Evolutionary conservation across 768 basidiomycete species (phyloP).

Genomic region (Hypholoma sublateritium): DNA sequence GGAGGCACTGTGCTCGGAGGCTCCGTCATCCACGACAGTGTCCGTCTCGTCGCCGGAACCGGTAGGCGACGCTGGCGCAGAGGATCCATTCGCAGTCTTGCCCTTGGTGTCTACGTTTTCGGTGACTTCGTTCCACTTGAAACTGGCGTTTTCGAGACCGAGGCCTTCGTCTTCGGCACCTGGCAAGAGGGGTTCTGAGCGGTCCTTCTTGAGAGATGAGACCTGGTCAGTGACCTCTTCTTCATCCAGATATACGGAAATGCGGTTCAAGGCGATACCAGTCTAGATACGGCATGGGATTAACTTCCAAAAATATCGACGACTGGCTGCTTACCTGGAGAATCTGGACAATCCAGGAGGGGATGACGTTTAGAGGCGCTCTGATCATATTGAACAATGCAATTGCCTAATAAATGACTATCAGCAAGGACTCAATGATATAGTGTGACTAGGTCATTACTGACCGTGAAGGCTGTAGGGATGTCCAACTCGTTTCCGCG

Average conservation of each 20-base stretch:
- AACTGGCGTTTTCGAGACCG: conserved; percentile 56
- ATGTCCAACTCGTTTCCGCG: conserved; percentile 71
- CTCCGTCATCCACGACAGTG: conserved; percentile 21
- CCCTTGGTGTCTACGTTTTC: conserved; percentile 23
- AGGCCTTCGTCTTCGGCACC: conserved; percentile 42
- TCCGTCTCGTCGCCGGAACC: conserved; percentile 17
- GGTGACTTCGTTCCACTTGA: conserved; percentile 61
- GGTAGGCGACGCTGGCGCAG: conserved; percentile 10
- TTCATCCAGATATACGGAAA: conserved; percentile 65
- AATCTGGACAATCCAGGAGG: conserved; percentile 76
- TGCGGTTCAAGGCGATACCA: conserved; percentile 64
- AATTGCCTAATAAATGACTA: conserved; percentile 50
- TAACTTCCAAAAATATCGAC: neutral
- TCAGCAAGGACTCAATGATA: neutral
- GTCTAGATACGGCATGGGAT: conserved; percentile 33
- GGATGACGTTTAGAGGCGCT: conserved; percentile 75
- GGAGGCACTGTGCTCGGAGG: conserved; percentile 16
- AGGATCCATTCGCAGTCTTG: conserved; percentile 17
- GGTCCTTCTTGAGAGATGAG: conserved; percentile 55
- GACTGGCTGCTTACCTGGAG: conserved; percentile 46
- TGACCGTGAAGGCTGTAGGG: conserved; percentile 33
- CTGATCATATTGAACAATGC: conserved; percentile 86
- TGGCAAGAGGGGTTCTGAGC: conserved; percentile 24
- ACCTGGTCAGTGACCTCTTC: conserved; percentile 70
- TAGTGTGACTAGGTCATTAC: neutral